phyloP scores from a whole-genome alignment of 352 stramenopile genomes.

The Pythium aphanidermatum region DNA sequence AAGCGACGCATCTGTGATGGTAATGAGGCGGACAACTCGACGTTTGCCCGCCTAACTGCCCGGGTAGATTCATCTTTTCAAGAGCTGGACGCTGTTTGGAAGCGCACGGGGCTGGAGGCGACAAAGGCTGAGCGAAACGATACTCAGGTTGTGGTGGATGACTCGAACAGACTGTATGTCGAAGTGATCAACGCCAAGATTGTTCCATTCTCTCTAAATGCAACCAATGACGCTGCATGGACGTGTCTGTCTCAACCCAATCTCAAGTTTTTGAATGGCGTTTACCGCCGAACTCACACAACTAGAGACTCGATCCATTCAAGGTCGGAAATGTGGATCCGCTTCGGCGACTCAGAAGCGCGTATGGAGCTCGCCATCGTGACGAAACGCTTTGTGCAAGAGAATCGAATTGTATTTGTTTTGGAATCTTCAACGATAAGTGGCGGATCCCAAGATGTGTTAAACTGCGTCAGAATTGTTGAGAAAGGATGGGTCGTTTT shows the following conservation, averaged over 20 bases:
- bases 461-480: slow-evolving; percentile 32
- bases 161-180: slow-evolving; percentile 19
- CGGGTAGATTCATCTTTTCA: slow-evolving; percentile 12
- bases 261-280: slow-evolving; percentile 31
- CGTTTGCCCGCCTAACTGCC: slow-evolving; percentile 1
- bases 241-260: slow-evolving; percentile 24
- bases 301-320: slow-evolving; percentile 23
- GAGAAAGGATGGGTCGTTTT: slow-evolving; percentile 39
- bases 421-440: slow-evolving; percentile 25
- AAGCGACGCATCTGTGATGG: not conserved
- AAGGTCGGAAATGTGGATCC: slow-evolving; percentile 29
- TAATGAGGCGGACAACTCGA: not conserved
- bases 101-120: slow-evolving; percentile 3
- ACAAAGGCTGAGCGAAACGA: slow-evolving; percentile 20
- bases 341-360: slow-evolving; percentile 15
- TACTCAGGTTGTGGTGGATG: slow-evolving; percentile 22
- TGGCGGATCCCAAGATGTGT: slow-evolving; percentile 25
- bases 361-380: slow-evolving; percentile 32
- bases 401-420: slow-evolving; percentile 8
- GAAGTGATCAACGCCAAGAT: slow-evolving; percentile 39
- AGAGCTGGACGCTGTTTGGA: slow-evolving; percentile 25
- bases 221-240: slow-evolving; percentile 34
- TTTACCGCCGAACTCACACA: slow-evolving; percentile 25
- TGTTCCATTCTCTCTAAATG: slow-evolving; percentile 33
- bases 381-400: slow-evolving; percentile 25